Percentiles rank a stretch among this genome's conserved stretches.
Evolutionary conservation across 208 protist species (phyloP).

Genomic region (Acanthamoeba lenticulata): DNA sequence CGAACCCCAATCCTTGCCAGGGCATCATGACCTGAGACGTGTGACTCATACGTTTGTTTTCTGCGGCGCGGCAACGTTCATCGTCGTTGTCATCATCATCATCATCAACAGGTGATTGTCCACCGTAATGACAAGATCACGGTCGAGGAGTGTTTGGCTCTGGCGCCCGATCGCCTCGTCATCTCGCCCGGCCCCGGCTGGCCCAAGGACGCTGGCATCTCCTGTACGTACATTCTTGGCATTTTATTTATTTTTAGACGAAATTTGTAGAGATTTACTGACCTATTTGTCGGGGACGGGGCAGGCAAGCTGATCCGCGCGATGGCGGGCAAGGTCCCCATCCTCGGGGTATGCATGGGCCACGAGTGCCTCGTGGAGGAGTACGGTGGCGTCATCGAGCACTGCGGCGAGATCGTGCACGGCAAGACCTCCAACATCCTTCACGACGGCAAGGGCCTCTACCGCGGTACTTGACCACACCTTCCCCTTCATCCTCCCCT

Average conservation of each 20-base stretch:
- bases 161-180: conserved; percentile 77
- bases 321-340: conserved; percentile 71
- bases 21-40: too few relatives aligned
- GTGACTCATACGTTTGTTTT: too few relatives aligned
- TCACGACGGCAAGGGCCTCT: conserved; percentile 78
- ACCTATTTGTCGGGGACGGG: background rate
- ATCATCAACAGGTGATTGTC: conserved; percentile 46
- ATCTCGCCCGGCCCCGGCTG: conserved; percentile 81
- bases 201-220: conserved; percentile 62
- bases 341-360: conserved; percentile 78
- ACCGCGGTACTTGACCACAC: background rate
- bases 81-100: too few relatives aligned
- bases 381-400: conserved; percentile 74
- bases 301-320: conserved; percentile 33
- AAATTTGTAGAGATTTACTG: background rate
- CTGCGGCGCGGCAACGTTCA: too few relatives aligned
- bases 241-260: background rate
- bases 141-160: conserved; percentile 72
- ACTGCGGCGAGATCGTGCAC: conserved; percentile 79
- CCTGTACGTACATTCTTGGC: background rate
- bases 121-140: conserved; percentile 76
- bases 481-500: background rate
- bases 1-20: too few relatives aligned
- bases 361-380: conserved; percentile 75
- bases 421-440: conserved; percentile 77